Base-by-base conservation (phyloP, 2,329 filamentous ascomycete genomes). In the Pseudogymnoascus sp. region DNA sequence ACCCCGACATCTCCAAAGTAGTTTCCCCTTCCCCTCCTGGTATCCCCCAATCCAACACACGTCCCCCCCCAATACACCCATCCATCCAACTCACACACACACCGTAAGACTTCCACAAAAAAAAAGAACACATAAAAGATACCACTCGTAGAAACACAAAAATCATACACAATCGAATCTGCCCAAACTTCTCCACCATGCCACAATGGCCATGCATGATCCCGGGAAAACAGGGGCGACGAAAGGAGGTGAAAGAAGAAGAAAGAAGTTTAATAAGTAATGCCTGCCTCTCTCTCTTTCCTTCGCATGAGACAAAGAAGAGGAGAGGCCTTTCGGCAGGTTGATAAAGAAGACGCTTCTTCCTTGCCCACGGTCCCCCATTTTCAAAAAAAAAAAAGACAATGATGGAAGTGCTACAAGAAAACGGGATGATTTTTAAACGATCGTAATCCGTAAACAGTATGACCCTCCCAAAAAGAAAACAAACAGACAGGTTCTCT, bases 171-270 rank as follows among this genome's bases (percentile, higher is more conserved):
- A 28, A 45, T 7, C 3, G 39, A 45, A 45, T 45, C 19, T 45
- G 39, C n/a, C n/a, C 39, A 8, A 2, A 45, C 6, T 45, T 45
- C n/a, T 45, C 39, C 26, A 45, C 39, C 39, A 45, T 23, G 28
- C 39, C 26, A 45, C 39, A 19, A 45, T 23, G 28, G 28, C 28
- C 28, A n/a, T n/a, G n/a, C 26, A 28, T 28, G 6, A 28, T 28
- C 26, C 26, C 4, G 28, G 61, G 67, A 57, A 61, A 64, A 8
- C 3, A 18, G n/a, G n/a, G n/a, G n/a, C n/a, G n/a, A n/a, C n/a
- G n/a, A n/a, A n/a, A n/a, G n/a, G n/a, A n/a, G n/a, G n/a, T n/a
- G n/a, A 18, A 18, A 18, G 35, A 15, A 37, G 3, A 37, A 37
- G 6, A 37, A 18, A 37, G 63, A 62, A n/a, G 5, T 2, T 12